phyloP scores from a whole-genome alignment of 108 stramenopile species.

The Pseudonitzschia multistriata region DNA sequence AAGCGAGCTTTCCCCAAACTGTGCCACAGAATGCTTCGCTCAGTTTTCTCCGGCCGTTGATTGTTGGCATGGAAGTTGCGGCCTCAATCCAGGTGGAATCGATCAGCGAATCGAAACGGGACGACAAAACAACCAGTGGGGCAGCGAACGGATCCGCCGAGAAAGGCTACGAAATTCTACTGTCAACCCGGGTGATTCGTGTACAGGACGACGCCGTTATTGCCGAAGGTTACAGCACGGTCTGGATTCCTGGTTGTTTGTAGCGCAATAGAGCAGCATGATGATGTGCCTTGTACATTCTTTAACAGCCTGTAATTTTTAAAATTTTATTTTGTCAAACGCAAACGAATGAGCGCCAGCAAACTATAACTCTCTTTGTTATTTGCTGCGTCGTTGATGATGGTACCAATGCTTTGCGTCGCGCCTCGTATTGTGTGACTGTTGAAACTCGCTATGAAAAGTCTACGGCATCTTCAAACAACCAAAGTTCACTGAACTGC shows the following conservation, averaged over 20 bases:
- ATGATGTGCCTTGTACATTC: no score
- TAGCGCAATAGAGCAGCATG: no score
- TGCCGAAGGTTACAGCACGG: constrained; percentile 41
- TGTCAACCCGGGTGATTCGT: constrained; percentile 41
- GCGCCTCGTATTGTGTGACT: no score
- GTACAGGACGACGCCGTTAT: constrained; percentile 41
- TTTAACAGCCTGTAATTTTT: no score
- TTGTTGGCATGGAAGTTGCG: constrained; percentile 44
- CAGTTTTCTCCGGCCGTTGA: constrained; percentile 44
- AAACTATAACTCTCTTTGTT: no score
- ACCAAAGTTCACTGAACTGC: no score
- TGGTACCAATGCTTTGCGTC: no score
- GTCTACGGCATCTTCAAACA: no score
- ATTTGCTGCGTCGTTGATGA: no score
- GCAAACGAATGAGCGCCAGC: no score
- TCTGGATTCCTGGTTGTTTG: constrained; percentile 55
- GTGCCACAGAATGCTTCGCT: constrained; percentile 28
- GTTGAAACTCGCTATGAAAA: no score
- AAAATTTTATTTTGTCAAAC: no score
- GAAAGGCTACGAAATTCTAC: constrained; percentile 37
- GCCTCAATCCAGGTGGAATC: constrained; percentile 31
- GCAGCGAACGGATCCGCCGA: neutral
- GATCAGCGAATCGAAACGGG: constrained; percentile 3
- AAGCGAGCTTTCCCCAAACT: constrained; percentile 45
- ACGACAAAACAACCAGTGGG: neutral